phyloP scores from a whole-genome alignment of 23 red algal species.

The Gracilaria domingensis region DNA sequence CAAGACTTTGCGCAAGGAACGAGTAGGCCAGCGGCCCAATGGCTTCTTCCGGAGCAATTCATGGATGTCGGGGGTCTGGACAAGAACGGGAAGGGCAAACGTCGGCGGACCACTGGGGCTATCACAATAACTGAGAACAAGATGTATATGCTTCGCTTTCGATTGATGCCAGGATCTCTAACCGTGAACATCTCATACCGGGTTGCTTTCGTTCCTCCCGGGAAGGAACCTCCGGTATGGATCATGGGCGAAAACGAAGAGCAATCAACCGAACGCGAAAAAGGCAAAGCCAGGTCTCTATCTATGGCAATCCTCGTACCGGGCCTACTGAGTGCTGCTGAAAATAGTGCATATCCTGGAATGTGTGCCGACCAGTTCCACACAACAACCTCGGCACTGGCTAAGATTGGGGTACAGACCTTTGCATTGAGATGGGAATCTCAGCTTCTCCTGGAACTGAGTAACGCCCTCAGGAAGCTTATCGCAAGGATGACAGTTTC shows the following conservation, averaged over 20 bases:
- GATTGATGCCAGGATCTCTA: constrained; percentile 63
- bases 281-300: constrained; percentile 42
- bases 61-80: constrained; percentile 66
- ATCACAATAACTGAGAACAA: constrained; percentile 55
- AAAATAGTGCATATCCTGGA: constrained; percentile 61
- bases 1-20: background rate
- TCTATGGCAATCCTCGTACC: constrained; percentile 70
- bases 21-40: background rate
- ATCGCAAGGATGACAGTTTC: constrained; percentile 61
- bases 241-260: constrained; percentile 67
- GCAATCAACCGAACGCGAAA: constrained; percentile 25
- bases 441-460: constrained; percentile 63
- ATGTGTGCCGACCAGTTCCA: constrained; percentile 71
- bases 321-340: constrained; percentile 48
- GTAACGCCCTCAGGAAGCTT: constrained; percentile 56
- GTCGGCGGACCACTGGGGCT: constrained; percentile 58
- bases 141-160: constrained; percentile 62
- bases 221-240: constrained; percentile 64
- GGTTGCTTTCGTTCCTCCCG: constrained; percentile 48
- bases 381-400: background rate
- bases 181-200: constrained; percentile 67
- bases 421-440: constrained; percentile 76
- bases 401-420: constrained; percentile 35
- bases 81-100: constrained; percentile 26
- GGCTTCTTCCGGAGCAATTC: constrained; percentile 56